A percentile compares a stretch with the other conserved stretches of the same genome.
These are phyloP conservation scores for Orbilia javanica DNA, from an alignment of 2,329 filamentous ascomycete species.

Conservation along the genomic window DNA sequence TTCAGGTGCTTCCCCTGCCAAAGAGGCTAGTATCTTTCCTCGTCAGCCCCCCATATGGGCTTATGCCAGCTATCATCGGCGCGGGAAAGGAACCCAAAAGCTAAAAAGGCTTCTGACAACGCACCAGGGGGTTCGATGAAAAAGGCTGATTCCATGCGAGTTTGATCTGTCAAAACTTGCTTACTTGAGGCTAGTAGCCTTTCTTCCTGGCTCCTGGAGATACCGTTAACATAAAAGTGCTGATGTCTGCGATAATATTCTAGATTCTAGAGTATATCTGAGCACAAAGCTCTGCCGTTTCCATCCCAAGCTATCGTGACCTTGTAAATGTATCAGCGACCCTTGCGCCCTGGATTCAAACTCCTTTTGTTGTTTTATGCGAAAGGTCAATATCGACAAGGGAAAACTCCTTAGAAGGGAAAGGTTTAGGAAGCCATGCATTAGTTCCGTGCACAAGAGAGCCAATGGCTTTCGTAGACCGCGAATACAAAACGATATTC, in stretches of 20 bases:
- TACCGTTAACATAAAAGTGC: no score
- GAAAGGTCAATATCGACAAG: slow-evolving; percentile 28
- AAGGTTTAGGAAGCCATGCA: slow-evolving; percentile 37
- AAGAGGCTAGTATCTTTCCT: slow-evolving; percentile 38
- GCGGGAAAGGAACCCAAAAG: background rate
- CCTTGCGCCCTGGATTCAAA: background rate
- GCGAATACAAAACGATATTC: slow-evolving; percentile 32
- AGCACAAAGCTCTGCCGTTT: background rate
- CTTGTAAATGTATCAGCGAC: slow-evolving; percentile 17
- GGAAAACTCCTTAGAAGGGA: slow-evolving; percentile 44
- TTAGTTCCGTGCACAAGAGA: slow-evolving; percentile 30
- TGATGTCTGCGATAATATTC: slow-evolving; percentile 21
- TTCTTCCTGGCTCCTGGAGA: background rate
- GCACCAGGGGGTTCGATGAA: slow-evolving; percentile 44
- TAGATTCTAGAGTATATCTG: slow-evolving; percentile 22
- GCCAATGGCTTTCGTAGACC: slow-evolving; percentile 39
- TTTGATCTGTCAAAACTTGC: slow-evolving; percentile 53
- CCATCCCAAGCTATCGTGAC: slow-evolving; percentile 16
- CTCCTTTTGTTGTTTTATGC: slow-evolving; percentile 30
- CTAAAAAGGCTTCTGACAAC: slow-evolving; percentile 45
- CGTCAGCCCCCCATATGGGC: slow-evolving; percentile 22
- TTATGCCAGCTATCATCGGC: slow-evolving; percentile 19
- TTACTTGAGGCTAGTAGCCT: slow-evolving; percentile 16
- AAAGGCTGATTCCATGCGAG: slow-evolving; percentile 42
- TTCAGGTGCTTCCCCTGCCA: slow-evolving; percentile 38